Evolutionary conservation across 2,329 filamentous ascomycete species (phyloP).

Genomic region (Zarea fungicola): DNA sequence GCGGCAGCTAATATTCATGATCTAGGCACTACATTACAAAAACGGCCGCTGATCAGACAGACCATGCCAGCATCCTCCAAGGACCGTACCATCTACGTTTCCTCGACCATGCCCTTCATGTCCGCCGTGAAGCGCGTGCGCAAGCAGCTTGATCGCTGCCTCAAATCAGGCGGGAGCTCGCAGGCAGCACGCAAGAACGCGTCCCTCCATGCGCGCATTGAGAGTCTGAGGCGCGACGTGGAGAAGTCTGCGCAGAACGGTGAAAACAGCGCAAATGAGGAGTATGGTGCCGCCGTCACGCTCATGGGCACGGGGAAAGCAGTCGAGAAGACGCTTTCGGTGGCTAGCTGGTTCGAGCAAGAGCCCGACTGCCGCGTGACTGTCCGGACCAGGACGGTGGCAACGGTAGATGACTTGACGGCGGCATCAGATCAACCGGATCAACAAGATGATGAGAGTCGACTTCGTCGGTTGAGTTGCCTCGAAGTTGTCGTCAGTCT

Average conservation of each 20-base stretch:
- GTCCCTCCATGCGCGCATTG: slow-evolving; percentile 42
- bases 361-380: slow-evolving; percentile 54
- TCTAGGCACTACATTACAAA: slow-evolving; percentile 44
- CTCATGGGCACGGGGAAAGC: slow-evolving; percentile 63
- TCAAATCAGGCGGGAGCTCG: slow-evolving; percentile 25
- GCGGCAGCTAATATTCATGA: slow-evolving; percentile 1
- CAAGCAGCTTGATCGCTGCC: slow-evolving; percentile 53
- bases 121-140: slow-evolving; percentile 60
- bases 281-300: slow-evolving; percentile 38
- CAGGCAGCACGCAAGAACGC: slow-evolving; percentile 43
- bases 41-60: slow-evolving; percentile 40
- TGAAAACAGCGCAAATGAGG: slow-evolving; percentile 17
- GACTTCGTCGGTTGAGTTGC: slow-evolving; percentile 46
- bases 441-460: slow-evolving; percentile 32
- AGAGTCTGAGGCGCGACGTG: slow-evolving; percentile 33
- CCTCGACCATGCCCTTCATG: slow-evolving; percentile 60
- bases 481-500: slow-evolving; percentile 45
- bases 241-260: neutral
- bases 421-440: slow-evolving; percentile 14
- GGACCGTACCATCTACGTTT: slow-evolving; percentile 57
- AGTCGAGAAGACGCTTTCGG: slow-evolving; percentile 55
- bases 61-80: slow-evolving; percentile 39
- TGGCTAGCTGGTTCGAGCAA: slow-evolving; percentile 61
- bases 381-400: slow-evolving; percentile 57
- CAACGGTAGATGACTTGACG: slow-evolving; percentile 61